A percentile compares a stretch with the other conserved stretches of the same genome.
These are phyloP conservation scores for Penicillium sp. DNA, from an alignment of 2,329 filamentous ascomycete species.

Conservation along the genomic window DNA sequence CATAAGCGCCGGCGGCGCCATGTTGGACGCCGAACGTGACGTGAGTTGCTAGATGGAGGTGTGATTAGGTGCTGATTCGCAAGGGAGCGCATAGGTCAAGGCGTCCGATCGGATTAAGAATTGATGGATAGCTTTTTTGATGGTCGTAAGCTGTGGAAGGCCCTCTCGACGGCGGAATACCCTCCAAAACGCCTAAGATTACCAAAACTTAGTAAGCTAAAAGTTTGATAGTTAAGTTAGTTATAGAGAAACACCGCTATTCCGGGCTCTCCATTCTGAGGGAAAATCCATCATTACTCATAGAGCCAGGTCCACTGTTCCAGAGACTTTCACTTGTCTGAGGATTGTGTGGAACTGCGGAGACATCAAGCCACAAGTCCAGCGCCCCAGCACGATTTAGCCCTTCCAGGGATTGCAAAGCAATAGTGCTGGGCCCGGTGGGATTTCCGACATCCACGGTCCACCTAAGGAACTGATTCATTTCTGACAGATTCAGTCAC, in stretches of 20 bases:
- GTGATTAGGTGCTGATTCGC: slow-evolving; percentile 4
- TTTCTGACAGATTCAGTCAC: neutral
- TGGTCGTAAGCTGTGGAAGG: no score
- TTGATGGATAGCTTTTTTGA: neutral
- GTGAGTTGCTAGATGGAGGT: slow-evolving; percentile 8
- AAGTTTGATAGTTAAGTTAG: no score
- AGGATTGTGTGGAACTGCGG: neutral
- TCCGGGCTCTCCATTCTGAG: neutral
- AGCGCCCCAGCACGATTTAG: neutral
- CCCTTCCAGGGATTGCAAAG: slow-evolving; percentile 1
- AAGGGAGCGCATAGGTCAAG: neutral
- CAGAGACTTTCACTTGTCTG: neutral
- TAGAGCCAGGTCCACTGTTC: neutral
- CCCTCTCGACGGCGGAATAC: neutral
- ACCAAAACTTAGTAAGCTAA: neutral
- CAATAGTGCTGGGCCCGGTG: neutral
- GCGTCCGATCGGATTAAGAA: slow-evolving; percentile 3
- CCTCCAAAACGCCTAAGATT: neutral
- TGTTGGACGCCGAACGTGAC: slow-evolving; percentile 16
- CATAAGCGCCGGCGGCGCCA: slow-evolving; percentile 23
- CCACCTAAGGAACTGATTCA: neutral
- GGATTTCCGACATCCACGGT: neutral
- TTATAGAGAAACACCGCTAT: neutral
- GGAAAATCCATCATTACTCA: neutral
- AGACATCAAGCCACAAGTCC: neutral